Percentiles rank a stretch among this genome's conserved stretches.
Conservation (phyloP, 306 rosid genomes). For the Delonix regia region DNA sequence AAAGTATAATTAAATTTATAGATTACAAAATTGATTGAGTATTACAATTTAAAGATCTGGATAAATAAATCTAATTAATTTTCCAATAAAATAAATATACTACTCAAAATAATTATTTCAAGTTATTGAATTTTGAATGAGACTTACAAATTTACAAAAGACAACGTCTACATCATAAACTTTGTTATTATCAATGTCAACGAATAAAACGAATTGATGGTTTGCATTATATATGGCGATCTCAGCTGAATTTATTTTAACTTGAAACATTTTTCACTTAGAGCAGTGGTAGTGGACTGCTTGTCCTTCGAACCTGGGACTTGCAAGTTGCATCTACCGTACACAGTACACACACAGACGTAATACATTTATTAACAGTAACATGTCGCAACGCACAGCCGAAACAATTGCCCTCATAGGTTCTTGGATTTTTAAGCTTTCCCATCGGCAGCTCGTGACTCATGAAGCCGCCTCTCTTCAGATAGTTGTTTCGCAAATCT, state of each 20-base stretch:
- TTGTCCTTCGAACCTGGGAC: background rate
- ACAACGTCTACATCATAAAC: background rate
- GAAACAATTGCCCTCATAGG: background rate
- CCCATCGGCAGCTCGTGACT: slow-evolving; percentile 32
- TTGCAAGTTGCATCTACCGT: too few relatives aligned
- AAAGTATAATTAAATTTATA: too few relatives aligned
- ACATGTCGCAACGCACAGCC: background rate
- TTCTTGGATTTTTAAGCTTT: background rate
- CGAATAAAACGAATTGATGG: background rate
- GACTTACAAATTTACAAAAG: background rate
- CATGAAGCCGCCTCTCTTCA: slow-evolving; percentile 49
- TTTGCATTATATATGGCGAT: background rate
- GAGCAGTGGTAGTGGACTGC: background rate
- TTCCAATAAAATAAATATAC: too few relatives aligned
- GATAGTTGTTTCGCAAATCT: slow-evolving; percentile 64
- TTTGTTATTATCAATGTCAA: background rate
- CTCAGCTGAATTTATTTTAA: background rate
- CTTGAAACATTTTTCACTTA: background rate
- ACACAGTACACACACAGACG: background rate
- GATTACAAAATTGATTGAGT: too few relatives aligned
- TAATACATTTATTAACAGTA: background rate
- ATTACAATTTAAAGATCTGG: too few relatives aligned
- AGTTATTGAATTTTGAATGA: too few relatives aligned
- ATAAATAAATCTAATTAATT: too few relatives aligned
- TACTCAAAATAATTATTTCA: too few relatives aligned